These are phyloP conservation scores for Zasmidium citrigriseum DNA, from an alignment of 2,329 filamentous ascomycete genomes.

Conservation along the genomic window DNA sequence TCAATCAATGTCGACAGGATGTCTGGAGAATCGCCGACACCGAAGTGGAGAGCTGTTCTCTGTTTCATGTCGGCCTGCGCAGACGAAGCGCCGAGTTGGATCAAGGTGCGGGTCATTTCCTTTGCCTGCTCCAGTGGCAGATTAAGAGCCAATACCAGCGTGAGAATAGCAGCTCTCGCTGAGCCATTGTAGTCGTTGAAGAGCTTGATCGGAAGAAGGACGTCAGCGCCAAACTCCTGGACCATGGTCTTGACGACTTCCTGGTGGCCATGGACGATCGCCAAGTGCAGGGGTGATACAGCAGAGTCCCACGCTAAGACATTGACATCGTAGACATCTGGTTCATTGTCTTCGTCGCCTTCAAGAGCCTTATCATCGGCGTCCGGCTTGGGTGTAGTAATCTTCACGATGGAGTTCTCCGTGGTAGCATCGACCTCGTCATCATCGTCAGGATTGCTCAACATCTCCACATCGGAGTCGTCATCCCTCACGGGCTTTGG, in stretches of 20 bases:
- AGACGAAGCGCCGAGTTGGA: constrained; percentile 70
- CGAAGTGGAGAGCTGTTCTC: constrained; percentile 67
- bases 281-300: constrained; percentile 74
- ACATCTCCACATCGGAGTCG: constrained; percentile 44
- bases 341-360: constrained; percentile 63
- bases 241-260: constrained; percentile 70
- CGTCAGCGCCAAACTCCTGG: constrained; percentile 71
- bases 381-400: constrained; percentile 41
- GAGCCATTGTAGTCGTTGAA: constrained; percentile 49
- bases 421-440: constrained; percentile 40
- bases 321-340: constrained; percentile 79
- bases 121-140: constrained; percentile 65
- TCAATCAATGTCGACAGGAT: constrained; percentile 48
- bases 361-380: constrained; percentile 48
- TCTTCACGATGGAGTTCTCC: constrained; percentile 75
- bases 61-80: constrained; percentile 70
- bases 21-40: constrained; percentile 55
- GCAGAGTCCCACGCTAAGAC: constrained; percentile 77
- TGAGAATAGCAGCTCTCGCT: constrained; percentile 64
- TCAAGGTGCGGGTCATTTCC: constrained; percentile 64
- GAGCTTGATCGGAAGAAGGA: constrained; percentile 73
- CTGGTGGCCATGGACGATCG: constrained; percentile 71
- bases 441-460: constrained; percentile 47
- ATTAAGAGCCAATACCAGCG: constrained; percentile 66
- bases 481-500: constrained; percentile 36